A percentile compares a stretch with the other conserved stretches of the same genome.
These are phyloP conservation scores for Hericium erinaceus DNA, from an alignment of 768 basidiomycete genomes.

Conservation along the genomic window DNA sequence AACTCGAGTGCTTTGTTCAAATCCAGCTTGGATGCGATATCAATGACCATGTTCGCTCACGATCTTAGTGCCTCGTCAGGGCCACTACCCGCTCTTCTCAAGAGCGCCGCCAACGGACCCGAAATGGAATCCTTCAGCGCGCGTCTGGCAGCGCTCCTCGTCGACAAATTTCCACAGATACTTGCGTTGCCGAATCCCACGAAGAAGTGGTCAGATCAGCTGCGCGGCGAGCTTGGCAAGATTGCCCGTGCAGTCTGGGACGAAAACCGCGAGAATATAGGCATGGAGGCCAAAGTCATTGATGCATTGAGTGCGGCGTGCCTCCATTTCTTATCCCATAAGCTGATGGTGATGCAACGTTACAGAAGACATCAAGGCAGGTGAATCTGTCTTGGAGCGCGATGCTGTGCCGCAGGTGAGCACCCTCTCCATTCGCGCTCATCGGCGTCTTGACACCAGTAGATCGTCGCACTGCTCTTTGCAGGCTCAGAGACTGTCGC, in stretches of 20 bases:
- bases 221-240: conserved; percentile 5
- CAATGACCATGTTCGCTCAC: conserved; percentile 8
- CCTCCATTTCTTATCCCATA: background rate
- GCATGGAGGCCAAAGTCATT: conserved; percentile 8
- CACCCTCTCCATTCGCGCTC: background rate
- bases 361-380: background rate
- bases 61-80: conserved; percentile 2
- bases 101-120: conserved; percentile 6
- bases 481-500: conserved; percentile 8
- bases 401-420: conserved; percentile 7
- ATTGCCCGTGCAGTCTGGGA: conserved; percentile 8
- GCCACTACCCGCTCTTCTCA: conserved; percentile 4
- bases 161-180: conserved; percentile 2
- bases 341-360: background rate
- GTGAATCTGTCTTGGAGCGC: background rate
- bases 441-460: background rate
- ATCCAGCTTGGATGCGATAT: background rate
- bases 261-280: background rate
- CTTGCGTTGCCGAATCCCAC: conserved; percentile 4
- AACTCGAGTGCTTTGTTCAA: background rate
- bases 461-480: conserved; percentile 7
- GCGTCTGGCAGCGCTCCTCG: background rate
- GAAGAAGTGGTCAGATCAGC: conserved; percentile 1
- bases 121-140: background rate
- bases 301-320: background rate